Conservation (phyloP, 208 protist genomes). For the Porcisia hertigi region DNA sequence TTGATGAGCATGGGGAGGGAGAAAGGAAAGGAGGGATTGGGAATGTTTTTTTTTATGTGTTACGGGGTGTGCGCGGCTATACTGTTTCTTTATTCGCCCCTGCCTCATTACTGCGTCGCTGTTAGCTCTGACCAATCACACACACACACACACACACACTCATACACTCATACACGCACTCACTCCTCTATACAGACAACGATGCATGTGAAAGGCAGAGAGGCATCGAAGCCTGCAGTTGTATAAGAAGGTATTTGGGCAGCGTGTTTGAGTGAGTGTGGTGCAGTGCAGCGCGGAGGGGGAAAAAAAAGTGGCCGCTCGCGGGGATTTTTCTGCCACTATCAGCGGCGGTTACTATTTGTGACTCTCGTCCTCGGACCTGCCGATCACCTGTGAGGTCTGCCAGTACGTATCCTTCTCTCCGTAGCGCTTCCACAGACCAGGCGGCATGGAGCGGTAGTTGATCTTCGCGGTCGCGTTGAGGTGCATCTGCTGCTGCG, state of each 20-base stretch:
- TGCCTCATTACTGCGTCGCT: background rate
- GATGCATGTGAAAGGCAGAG: background rate
- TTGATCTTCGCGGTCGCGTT: constrained; percentile 89
- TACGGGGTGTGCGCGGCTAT: background rate
- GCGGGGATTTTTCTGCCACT: background rate
- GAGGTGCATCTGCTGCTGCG: constrained; percentile 88
- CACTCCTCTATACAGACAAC: background rate
- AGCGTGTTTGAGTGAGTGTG: background rate
- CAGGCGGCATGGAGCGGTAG: constrained; percentile 88
- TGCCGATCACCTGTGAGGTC: constrained; percentile 67
- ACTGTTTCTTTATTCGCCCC: background rate
- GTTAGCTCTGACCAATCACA: background rate
- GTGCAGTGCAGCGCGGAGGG: background rate
- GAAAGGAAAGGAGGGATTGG: too few species aligned
- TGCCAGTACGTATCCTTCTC: constrained; percentile 73
- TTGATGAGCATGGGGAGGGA: too few species aligned
- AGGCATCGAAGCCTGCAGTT: background rate
- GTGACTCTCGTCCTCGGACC: constrained; percentile 51
- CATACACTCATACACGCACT: background rate
- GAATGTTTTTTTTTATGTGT: too few species aligned
- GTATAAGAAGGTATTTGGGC: background rate
- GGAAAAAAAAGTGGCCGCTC: background rate
- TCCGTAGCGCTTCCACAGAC: constrained; percentile 88
- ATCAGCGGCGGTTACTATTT: background rate
- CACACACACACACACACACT: background rate